phyloP scores from a whole-genome alignment of 164 flowering plant genomes.

The Piper betle region DNA sequence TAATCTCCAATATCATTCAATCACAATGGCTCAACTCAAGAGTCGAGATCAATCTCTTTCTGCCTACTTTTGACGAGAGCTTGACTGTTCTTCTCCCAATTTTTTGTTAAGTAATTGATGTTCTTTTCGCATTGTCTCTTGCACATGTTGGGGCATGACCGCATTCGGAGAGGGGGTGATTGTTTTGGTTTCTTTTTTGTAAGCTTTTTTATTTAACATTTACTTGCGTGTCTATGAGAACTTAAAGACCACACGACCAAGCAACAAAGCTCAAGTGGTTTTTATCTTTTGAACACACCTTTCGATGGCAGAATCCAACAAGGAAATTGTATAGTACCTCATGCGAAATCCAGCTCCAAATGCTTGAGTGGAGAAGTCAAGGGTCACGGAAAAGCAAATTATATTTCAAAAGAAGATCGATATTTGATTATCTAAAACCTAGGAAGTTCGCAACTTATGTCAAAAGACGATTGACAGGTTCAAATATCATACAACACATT shows the following conservation, averaged over 20 bases:
- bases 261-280: not conserved
- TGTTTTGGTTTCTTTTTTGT: not conserved
- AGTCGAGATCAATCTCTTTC: conserved; percentile 11
- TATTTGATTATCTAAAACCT: no score
- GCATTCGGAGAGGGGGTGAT: not conserved
- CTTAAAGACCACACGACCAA: not conserved
- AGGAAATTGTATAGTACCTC: conserved; percentile 1
- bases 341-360: conserved; percentile 6
- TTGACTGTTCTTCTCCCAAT: conserved; percentile 2
- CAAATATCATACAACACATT: no score
- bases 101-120: not conserved
- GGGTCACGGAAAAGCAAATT: conserved; percentile 28
- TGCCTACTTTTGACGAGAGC: conserved; percentile 22
- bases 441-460: no score
- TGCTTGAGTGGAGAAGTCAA: conserved; percentile 54
- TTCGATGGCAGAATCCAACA: not conserved
- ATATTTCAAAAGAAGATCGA: not conserved
- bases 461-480: no score
- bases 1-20: no score
- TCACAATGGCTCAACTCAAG: conserved; percentile 2
- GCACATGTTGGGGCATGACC: not conserved
- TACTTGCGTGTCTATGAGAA: not conserved
- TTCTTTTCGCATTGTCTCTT: not conserved
- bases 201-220: no score
- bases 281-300: not conserved